A percentile compares a stretch with the other conserved stretches of the same genome.
These are phyloP conservation scores for Favolaschia claudopus DNA, from an alignment of 768 basidiomycete genomes.

Conservation along the genomic window DNA sequence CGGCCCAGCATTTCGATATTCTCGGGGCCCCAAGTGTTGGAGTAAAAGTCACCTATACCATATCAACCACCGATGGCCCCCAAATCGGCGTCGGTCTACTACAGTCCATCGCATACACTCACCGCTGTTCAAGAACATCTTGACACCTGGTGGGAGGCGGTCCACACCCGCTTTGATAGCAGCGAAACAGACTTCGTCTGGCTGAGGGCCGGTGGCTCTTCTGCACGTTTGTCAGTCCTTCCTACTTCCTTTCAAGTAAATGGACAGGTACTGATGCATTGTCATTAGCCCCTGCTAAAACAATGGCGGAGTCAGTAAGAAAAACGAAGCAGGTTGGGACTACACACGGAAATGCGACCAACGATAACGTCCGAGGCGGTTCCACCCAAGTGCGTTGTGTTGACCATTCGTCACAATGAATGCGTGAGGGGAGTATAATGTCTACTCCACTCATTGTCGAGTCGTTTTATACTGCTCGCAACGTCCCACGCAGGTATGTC, in stretches of 20 bases:
- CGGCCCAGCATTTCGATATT: constrained; percentile 53
- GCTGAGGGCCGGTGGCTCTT: constrained; percentile 50
- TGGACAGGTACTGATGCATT: constrained; percentile 6
- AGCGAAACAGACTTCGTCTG: constrained; percentile 68
- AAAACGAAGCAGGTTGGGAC: background rate
- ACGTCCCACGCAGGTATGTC: too few species aligned
- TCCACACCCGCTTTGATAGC: constrained; percentile 64
- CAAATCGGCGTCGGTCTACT: too few species aligned
- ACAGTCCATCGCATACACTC: too few species aligned
- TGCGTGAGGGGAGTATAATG: too few species aligned
- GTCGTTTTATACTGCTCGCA: too few species aligned
- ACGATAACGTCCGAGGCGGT: constrained; percentile 45
- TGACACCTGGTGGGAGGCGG: constrained; percentile 49
- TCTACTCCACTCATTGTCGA: too few species aligned
- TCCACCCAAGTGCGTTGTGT: constrained; percentile 45
- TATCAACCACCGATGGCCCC: background rate
- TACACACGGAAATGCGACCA: constrained; percentile 47
- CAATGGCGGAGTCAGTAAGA: background rate
- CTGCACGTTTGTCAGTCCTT: constrained; percentile 19
- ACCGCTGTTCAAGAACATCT: constrained; percentile 55
- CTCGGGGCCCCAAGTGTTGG: constrained; percentile 10
- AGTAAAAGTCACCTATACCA: constrained; percentile 20
- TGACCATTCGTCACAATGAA: too few species aligned
- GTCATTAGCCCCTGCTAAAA: constrained; percentile 29
- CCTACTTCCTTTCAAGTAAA: background rate